phyloP scores from a whole-genome alignment of 1,284 basidiomycete species.

The Coniferiporia weirii region DNA sequence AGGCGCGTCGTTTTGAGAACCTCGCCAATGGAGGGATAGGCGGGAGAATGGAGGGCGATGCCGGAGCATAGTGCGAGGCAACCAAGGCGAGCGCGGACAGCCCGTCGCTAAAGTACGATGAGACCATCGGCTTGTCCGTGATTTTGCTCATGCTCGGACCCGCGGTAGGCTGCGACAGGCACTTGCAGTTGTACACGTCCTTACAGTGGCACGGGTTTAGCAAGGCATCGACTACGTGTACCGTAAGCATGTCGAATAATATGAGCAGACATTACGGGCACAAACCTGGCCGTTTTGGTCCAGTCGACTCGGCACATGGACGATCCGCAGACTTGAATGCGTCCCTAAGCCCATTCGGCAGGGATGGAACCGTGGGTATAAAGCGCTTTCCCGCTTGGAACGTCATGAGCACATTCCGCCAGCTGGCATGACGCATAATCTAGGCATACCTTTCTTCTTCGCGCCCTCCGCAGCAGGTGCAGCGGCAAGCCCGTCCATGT shows the following conservation, averaged over 20 bases:
- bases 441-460: constrained; percentile 48
- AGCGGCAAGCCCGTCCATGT: constrained; percentile 33
- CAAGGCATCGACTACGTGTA: constrained; percentile 45
- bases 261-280: background rate
- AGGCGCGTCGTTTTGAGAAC: background rate
- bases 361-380: constrained; percentile 39
- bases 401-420: constrained; percentile 12
- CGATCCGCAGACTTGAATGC: constrained; percentile 20
- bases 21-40: constrained; percentile 13
- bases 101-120: constrained; percentile 24
- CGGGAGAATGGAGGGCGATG: constrained; percentile 7
- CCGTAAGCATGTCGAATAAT: background rate
- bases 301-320: constrained; percentile 1
- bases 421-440: background rate
- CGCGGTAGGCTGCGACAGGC: constrained; percentile 28
- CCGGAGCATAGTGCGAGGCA: constrained; percentile 38
- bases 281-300: constrained; percentile 4
- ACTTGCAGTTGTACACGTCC: constrained; percentile 51
- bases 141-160: constrained; percentile 16
- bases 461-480: constrained; percentile 30
- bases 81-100: constrained; percentile 47
- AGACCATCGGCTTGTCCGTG: constrained; percentile 13
- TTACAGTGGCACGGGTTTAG: constrained; percentile 62
- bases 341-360: constrained; percentile 51
- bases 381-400: constrained; percentile 31